Conservation (phyloP, 768 basidiomycete genomes). For the Boletellus ananiceps region DNA sequence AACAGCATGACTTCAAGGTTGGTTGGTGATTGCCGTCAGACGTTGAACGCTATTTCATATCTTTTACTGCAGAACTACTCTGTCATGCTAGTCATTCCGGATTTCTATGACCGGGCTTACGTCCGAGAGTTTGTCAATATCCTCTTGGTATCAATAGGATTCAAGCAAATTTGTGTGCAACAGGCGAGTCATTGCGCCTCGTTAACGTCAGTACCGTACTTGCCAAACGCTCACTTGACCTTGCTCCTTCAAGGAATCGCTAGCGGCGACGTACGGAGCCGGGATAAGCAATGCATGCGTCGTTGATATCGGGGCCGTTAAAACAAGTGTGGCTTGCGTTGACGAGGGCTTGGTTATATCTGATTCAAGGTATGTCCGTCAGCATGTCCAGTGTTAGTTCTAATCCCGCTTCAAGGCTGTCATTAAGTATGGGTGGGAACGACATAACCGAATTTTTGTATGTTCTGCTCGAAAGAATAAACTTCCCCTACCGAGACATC, state of each 20-base stretch:
- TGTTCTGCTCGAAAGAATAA: conserved; percentile 70
- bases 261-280: conserved; percentile 92
- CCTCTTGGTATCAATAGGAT: conserved; percentile 75
- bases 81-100: conserved; percentile 85
- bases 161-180: conserved; percentile 89
- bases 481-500: conserved; percentile 85
- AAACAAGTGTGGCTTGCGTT: conserved; percentile 85
- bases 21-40: conserved; percentile 9
- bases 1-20: conserved; percentile 56
- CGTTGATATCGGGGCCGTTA: conserved; percentile 86
- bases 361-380: conserved; percentile 69
- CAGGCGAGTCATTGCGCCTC: conserved; percentile 48
- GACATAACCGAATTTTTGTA: conserved; percentile 90
- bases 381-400: conserved; percentile 1
- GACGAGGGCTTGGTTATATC: conserved; percentile 87
- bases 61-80: conserved; percentile 64
- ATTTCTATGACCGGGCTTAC: conserved; percentile 83
- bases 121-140: conserved; percentile 74
- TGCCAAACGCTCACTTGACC: neutral
- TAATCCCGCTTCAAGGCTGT: conserved; percentile 46
- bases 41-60: neutral
- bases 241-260: conserved; percentile 60
- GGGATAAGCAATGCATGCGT: conserved; percentile 94
- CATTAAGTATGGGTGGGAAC: conserved; percentile 86
- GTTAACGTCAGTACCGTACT: neutral